Evolutionary conservation across 2,329 filamentous ascomycete species (phyloP), one percentile per base, ranked within the genome.

Genomic region (Aspergillus fumigatus): DNA sequence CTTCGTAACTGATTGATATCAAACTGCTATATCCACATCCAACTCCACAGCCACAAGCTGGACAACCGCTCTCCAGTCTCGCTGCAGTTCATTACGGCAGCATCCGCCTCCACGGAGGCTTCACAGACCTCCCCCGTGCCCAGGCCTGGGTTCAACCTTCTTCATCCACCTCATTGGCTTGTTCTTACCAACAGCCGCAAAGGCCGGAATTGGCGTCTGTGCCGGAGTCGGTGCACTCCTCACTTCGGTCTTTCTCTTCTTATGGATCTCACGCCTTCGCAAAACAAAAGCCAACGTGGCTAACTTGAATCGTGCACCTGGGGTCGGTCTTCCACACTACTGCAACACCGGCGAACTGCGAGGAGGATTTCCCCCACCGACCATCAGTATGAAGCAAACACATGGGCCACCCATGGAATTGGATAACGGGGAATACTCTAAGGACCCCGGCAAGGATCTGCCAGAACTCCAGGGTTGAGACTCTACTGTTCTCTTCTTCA

Each of bases 401-500:
- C 38, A 4, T 17, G 38, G 38, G n/a, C 38, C 38, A 17, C 38
- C 38, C 1, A 17, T 19, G n/a, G 38, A 41, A 41, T 8, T n/a
- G 14, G 38, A 41, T 19, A 17, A 41, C 3, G 38, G 14, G 5
- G 38, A 19, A 4, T 19, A 17, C n/a, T 41, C 27, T 29, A 29
- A 29, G 2, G 3, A 41, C 38, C 9, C 38, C 4, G 14, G 38
- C 14, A 41, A 41, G 38, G 2, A 41, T 41, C 10, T 41, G 11
- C 38, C 38, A 2, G 38, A 41, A 41, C 38, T 41, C n/a, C 38
- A 41, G 3, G 38, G 38, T 41, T 41, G 38, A 41, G 38, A 1
- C n/a, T 41, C 14, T 19, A 17, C 38, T n/a, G 17, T 69, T 29
- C 27, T 27, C 27, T 29, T 29, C 27, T 9, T 29, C 9, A 3